Percentiles rank a stretch among this genome's conserved stretches.
Evolutionary conservation across 1,139 yeast genomes (phyloP).

Genomic region (Ashbya aceris): DNA sequence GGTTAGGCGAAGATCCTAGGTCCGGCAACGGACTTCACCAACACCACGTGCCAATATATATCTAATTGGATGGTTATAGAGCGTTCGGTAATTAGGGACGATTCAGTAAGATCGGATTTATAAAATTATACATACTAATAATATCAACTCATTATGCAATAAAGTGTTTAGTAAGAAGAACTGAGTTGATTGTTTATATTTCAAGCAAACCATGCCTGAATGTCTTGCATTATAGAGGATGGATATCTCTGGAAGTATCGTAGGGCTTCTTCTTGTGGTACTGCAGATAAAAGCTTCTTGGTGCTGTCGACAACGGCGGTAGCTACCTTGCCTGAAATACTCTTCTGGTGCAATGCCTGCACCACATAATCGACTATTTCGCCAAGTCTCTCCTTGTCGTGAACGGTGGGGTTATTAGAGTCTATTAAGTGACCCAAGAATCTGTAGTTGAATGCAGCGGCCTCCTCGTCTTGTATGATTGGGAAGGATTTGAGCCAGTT

Average conservation of each 20-base stretch:
- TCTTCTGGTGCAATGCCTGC: slow-evolving; percentile 62
- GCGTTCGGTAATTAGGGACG: background rate
- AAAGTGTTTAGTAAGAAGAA: slow-evolving; percentile 2
- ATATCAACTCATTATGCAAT: slow-evolving; percentile 3
- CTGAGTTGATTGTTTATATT: background rate
- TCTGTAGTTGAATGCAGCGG: slow-evolving; percentile 78
- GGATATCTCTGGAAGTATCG: slow-evolving; percentile 54
- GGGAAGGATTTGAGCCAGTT: slow-evolving; percentile 84
- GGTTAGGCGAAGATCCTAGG: too few species aligned
- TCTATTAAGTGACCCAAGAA: slow-evolving; percentile 71
- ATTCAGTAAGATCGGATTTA: background rate
- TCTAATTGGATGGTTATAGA: too few species aligned
- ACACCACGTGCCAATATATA: too few species aligned
- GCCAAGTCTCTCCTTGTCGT: slow-evolving; percentile 42
- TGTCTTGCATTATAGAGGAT: slow-evolving; percentile 50
- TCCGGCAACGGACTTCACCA: too few species aligned
- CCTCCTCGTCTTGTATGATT: slow-evolving; percentile 73
- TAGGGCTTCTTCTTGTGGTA: slow-evolving; percentile 58
- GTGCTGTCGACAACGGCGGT: slow-evolving; percentile 54
- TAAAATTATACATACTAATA: slow-evolving; percentile 2
- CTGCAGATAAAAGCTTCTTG: slow-evolving; percentile 36
- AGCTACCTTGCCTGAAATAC: slow-evolving; percentile 64
- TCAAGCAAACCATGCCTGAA: slow-evolving; percentile 52
- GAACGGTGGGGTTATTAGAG: slow-evolving; percentile 54
- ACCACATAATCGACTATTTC: slow-evolving; percentile 64